Base-by-base conservation (phyloP, 305 asterid genomes). In the Fraxinus paxiana region DNA sequence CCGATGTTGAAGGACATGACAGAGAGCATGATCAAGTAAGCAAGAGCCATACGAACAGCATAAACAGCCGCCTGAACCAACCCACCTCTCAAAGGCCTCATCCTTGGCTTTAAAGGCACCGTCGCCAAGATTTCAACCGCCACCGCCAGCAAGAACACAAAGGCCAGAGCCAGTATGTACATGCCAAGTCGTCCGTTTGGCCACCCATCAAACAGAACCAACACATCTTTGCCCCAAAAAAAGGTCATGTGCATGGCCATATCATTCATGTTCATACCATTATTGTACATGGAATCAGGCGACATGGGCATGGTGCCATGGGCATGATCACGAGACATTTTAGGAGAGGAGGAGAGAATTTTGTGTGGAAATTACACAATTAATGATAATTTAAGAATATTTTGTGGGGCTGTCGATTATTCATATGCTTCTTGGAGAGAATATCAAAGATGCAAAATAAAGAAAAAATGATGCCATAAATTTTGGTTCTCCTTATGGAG, bases 1-100 rank as follows among this genome's bases (percentile, higher is more conserved):
- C 98, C 98, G 28, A 90, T 10, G 86, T 94, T 94, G 85, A 86
- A 92, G 12, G 97, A 88, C 98, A 94, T 94, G 73, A 92, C 96
- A 1, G 95, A 83, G 4, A 94, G 95, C 98, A 94, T 94, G 43
- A 92, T 84, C 83, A 90, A 33, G 90, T 92, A 94, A 35, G 90
- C 90, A 34, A 91, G 84, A 18, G 85, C 90, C 91, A 91, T 90
- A 0, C 92, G 90, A 56, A 94, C 71, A 1, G 86, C 90, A 17
- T 88, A 80, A 35, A 85, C 88, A 43, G 83, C 83, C 4, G 91
- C 86, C 15, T 77, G 79, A 17, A 73, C 6, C 38, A 84, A 76
- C 1, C 95, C 87, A 0, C 86, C 85, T 18, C 56, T 73, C 51
- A 79, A 17, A 1, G 91, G 88, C 34, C 48, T 83, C 9, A 37